These are phyloP conservation scores for Wickerhamomyces sydowiorum DNA, from an alignment of 805 yeast genomes.

Conservation along the genomic window DNA sequence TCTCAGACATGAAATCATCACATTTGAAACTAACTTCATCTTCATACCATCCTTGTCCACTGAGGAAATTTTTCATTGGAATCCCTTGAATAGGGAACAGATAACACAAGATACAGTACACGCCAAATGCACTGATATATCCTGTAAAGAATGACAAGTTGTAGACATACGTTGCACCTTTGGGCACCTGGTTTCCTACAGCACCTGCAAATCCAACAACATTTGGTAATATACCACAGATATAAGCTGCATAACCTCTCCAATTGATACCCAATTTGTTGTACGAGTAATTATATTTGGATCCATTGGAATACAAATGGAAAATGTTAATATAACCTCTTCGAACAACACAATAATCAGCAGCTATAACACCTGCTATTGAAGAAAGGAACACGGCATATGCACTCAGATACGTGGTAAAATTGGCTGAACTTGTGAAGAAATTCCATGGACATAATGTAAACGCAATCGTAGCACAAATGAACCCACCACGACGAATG, in stretches of 20 bases:
- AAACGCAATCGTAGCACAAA: constrained; percentile 68
- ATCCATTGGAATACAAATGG: constrained; percentile 48
- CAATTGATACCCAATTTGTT: constrained; percentile 59
- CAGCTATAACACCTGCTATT: constrained; percentile 63
- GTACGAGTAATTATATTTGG: constrained; percentile 46
- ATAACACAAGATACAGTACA: constrained; percentile 45
- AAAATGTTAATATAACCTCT: constrained; percentile 56
- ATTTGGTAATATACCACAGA: constrained; percentile 71
- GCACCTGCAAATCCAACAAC: constrained; percentile 82
- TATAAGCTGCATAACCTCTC: constrained; percentile 73
- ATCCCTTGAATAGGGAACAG: constrained; percentile 43
- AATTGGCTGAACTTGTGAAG: constrained; percentile 55
- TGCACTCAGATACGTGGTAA: constrained; percentile 70
- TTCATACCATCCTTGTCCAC: constrained; percentile 53
- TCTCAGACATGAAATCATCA: background rate
- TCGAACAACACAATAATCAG: constrained; percentile 64
- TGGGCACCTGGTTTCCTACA: constrained; percentile 66
- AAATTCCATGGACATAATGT: constrained; percentile 83
- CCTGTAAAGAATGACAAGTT: constrained; percentile 70
- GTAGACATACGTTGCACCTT: constrained; percentile 69
- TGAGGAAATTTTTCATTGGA: constrained; percentile 29
- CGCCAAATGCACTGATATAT: constrained; percentile 45
- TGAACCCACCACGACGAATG: constrained; percentile 75
- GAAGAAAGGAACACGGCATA: constrained; percentile 73
- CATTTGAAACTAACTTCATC: constrained; percentile 18